Evolutionary conservation across 371 early-diverging fungal species (phyloP).

Genomic region (Dinochytrium kinnereticum): DNA sequence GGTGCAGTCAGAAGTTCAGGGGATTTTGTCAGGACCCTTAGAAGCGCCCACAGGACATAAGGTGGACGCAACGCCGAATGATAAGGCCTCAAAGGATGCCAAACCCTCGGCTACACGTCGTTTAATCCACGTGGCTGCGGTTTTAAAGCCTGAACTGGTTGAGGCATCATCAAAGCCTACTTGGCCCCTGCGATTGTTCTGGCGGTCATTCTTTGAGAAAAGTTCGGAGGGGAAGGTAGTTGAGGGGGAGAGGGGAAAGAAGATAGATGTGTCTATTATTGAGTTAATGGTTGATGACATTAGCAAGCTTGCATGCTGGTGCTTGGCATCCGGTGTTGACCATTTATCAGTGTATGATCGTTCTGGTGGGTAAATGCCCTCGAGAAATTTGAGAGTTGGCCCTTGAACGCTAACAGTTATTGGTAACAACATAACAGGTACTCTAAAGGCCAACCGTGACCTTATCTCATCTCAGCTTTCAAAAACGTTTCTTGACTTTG

Average conservation of each 20-base stretch:
- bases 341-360: conserved; percentile 13
- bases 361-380: neutral
- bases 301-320: conserved; percentile 4
- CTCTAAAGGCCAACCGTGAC: neutral
- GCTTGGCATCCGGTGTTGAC: neutral
- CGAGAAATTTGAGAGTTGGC: neutral
- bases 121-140: neutral
- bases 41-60: neutral
- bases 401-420: neutral
- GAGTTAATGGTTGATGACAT: neutral
- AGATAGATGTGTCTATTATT: neutral
- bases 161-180: neutral
- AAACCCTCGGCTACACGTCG: too few species aligned
- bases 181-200: neutral
- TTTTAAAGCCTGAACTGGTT: conserved; percentile 3
- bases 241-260: neutral
- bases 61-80: neutral
- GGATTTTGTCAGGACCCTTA: neutral
- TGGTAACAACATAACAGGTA: neutral
- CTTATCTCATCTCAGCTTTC: neutral
- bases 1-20: neutral
- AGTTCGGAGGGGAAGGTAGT: neutral
- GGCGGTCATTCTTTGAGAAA: neutral
- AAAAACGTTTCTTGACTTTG: neutral
- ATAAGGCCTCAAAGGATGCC: too few species aligned